Percentiles rank a stretch among this genome's conserved stretches.
Conservation (phyloP, 2,329 filamentous ascomycete species). For the Xylaria sp. region DNA sequence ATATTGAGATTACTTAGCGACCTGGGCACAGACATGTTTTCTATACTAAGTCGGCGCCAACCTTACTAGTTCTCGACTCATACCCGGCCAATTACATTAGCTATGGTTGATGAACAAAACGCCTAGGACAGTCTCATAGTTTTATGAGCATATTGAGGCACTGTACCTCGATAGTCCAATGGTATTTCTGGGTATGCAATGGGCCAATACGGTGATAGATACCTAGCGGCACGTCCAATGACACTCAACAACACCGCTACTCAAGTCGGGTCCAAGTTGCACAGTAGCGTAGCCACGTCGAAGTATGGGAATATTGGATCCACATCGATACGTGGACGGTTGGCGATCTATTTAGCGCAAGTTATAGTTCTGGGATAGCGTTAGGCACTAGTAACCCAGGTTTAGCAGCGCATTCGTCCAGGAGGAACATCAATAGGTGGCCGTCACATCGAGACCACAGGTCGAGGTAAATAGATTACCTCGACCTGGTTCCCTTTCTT, state of each 20-base stretch:
- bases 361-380: slow-evolving; percentile 1
- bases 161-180: not conserved
- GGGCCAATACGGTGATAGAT: slow-evolving; percentile 10
- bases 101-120: not conserved
- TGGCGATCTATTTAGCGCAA: slow-evolving; percentile 17
- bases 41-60: not conserved
- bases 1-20: not conserved
- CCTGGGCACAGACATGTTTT: not conserved
- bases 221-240: slow-evolving; percentile 7
- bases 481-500: not conserved
- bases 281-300: slow-evolving; percentile 13
- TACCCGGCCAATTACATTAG: not conserved
- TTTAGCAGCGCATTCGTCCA: not conserved
- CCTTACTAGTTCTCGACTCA: not conserved
- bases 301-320: slow-evolving; percentile 17
- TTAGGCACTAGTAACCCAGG: not conserved
- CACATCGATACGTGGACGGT: slow-evolving; percentile 27
- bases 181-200: slow-evolving; percentile 3
- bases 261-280: slow-evolving; percentile 11
- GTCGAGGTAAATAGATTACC: not conserved
- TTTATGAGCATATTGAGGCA: not conserved
- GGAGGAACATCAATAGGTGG: not conserved
- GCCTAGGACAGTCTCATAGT: not conserved
- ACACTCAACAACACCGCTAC: not conserved
- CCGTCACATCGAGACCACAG: not conserved